Conservation (phyloP, 176 grass and related monocot genomes). For the Eragrostis nindensis region DNA sequence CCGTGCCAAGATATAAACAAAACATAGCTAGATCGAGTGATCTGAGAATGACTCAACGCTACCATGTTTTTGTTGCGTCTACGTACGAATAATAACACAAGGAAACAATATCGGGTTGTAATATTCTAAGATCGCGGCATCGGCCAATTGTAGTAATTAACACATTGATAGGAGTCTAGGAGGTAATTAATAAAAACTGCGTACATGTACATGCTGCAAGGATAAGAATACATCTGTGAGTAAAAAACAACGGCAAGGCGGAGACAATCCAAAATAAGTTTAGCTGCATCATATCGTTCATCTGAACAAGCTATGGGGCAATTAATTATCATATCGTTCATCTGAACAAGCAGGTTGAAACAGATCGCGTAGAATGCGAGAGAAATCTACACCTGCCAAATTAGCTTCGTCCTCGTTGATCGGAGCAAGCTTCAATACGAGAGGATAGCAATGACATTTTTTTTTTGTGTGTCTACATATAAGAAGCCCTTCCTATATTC, state of each 20-base stretch:
- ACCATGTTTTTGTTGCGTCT: too few species aligned
- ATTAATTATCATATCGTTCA: not conserved
- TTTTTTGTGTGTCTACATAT: not conserved
- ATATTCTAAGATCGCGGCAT: too few species aligned
- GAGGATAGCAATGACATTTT: not conserved
- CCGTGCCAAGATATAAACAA: too few species aligned
- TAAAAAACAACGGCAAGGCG: not conserved
- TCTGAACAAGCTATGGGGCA: not conserved
- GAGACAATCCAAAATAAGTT: too few species aligned
- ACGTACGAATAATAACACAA: too few species aligned
- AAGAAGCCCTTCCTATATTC: not conserved
- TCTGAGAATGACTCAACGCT: too few species aligned
- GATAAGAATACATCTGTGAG: not conserved
- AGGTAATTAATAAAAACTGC: too few species aligned
- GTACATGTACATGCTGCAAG: not conserved
- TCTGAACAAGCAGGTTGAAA: not conserved
- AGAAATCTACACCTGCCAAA: not conserved
- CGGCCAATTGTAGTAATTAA: too few species aligned
- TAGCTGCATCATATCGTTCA: too few species aligned
- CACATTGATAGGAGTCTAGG: too few species aligned
- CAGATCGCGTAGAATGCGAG: not conserved
- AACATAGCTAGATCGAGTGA: too few species aligned
- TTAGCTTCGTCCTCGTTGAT: not conserved
- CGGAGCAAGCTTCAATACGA: not conserved
- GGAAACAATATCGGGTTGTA: too few species aligned